Conservation (phyloP, 371 early-diverging fungal species). For the Syncephalastrum contaminatum region DNA sequence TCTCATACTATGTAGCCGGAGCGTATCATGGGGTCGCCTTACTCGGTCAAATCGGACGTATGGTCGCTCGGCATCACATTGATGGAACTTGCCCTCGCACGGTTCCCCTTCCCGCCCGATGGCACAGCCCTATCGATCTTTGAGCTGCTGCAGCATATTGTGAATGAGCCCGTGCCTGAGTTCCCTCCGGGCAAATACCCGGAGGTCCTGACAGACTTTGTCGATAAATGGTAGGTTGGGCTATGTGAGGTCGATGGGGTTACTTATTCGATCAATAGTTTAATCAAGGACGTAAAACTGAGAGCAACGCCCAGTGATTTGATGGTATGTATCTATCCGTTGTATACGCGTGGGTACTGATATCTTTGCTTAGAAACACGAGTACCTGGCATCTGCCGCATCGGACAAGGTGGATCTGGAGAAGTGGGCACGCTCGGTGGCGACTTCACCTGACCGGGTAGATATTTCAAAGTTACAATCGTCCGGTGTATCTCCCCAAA, state of each 20-base stretch:
- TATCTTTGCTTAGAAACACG: constrained; percentile 42
- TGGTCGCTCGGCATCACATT: constrained; percentile 95
- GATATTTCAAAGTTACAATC: constrained; percentile 16
- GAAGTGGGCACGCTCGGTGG: constrained; percentile 42
- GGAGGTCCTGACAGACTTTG: constrained; percentile 74
- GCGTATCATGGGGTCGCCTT: constrained; percentile 89
- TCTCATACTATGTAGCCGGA: constrained; percentile 70
- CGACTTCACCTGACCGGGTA: constrained; percentile 14
- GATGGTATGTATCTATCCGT: constrained; percentile 42
- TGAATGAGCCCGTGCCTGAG: constrained; percentile 86
- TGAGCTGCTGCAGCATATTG: constrained; percentile 92
- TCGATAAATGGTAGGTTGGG: constrained; percentile 65
- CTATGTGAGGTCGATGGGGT: background rate
- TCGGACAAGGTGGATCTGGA: constrained; percentile 58
- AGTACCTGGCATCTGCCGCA: constrained; percentile 52
- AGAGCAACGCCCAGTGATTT: constrained; percentile 77
- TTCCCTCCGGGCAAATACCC: constrained; percentile 75
- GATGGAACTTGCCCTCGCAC: constrained; percentile 88
- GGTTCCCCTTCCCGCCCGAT: constrained; percentile 86
- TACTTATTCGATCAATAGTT: constrained; percentile 30
- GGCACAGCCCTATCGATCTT: constrained; percentile 79
- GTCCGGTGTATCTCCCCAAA: background rate
- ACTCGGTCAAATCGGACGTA: constrained; percentile 92
- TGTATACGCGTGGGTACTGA: background rate
- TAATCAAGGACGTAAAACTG: constrained; percentile 72